Conservation (phyloP, 2,329 filamentous ascomycete species). For the Pseudopyrenochaeta lycopersici region DNA sequence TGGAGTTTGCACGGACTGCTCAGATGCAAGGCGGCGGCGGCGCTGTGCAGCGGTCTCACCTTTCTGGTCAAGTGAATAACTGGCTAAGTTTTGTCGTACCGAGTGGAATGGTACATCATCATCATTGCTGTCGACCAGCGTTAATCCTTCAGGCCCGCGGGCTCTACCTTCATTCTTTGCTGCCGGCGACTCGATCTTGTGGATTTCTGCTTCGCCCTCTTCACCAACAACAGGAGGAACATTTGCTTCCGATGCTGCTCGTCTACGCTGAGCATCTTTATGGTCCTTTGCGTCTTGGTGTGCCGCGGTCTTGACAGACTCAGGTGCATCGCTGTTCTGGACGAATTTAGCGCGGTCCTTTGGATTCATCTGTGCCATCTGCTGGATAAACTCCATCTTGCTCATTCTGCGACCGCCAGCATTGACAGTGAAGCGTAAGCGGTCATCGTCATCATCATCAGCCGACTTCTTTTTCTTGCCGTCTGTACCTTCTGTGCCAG, state of each 20-base stretch:
- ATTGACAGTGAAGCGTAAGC: constrained; percentile 79
- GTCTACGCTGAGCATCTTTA: constrained; percentile 37
- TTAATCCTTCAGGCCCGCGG: constrained; percentile 50
- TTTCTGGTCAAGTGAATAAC: constrained; percentile 28
- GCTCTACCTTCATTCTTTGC: constrained; percentile 32
- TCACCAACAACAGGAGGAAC: constrained; percentile 44
- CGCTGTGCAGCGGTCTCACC: constrained; percentile 54
- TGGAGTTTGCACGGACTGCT: constrained; percentile 12
- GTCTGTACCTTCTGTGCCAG: constrained; percentile 20
- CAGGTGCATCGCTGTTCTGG: constrained; percentile 58
- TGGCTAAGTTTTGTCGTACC: constrained; percentile 47
- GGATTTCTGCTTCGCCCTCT: constrained; percentile 43
- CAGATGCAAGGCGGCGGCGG: constrained; percentile 50
- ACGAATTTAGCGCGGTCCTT: constrained; percentile 65
- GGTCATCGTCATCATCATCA: constrained; percentile 71
- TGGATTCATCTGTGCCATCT: constrained; percentile 76
- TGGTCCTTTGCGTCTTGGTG: constrained; percentile 52
- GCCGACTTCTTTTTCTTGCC: constrained; percentile 35
- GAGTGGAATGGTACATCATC: constrained; percentile 59
- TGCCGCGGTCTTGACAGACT: constrained; percentile 58
- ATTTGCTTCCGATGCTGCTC: constrained; percentile 38
- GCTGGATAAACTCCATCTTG: constrained; percentile 80
- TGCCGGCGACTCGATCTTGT: constrained; percentile 40
- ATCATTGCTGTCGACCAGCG: constrained; percentile 56
- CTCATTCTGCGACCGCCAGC: constrained; percentile 78